Evolutionary conservation across 169 alveolate genomes (phyloP), one percentile per base, ranked within the genome.

Genomic region (Eimeria praecox): DNA sequence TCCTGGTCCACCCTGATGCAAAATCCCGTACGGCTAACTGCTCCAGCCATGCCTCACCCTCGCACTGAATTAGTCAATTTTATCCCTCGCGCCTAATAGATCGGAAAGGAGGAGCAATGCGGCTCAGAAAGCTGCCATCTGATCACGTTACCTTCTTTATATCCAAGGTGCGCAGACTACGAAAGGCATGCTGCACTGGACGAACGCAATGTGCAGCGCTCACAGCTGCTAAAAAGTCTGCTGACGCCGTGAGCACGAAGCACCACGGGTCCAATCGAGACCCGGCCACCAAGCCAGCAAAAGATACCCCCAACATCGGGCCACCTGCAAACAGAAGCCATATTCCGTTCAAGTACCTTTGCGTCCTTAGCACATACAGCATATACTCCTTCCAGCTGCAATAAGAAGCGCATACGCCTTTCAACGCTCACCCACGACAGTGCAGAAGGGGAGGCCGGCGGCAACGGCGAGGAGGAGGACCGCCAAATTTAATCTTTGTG

Each of bases 261-360:
- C 94, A 87, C 94, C 80, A 87, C 27, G 82, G 94, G 35, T 87
- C 94, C 38, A 87, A 33, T 12, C 94, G 94, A 24, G 85, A 35
- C 44, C 69, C 94, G 27, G 94, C 94, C 42, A 87, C 94, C 35
- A 87, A 42, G 40, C 52, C 83, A 64, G 94, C 83, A 59, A 62
- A 87, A 24, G 94, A 87, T 30, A 87, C 44, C 44, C 94, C 94
- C 83, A 87, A 46, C 94, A 87, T 87, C 30, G 94, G 94, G 83
- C 94, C 94, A 40, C 94, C 94, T 87, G 94, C 54, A 64, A 35
- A 85, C 92, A 85, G 92, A 40, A 78, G 62, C 8, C 64, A 78
- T 49, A 30, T 33, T 16, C 30, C 20, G 33, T 38, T 20, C 18
- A 73, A 18, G 33, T 0, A 20, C 52, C 33, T 30, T 38, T 0